Evolutionary conservation across 371 early-diverging fungal genomes (phyloP).

Genomic region (Saksenaea vasiformis): DNA sequence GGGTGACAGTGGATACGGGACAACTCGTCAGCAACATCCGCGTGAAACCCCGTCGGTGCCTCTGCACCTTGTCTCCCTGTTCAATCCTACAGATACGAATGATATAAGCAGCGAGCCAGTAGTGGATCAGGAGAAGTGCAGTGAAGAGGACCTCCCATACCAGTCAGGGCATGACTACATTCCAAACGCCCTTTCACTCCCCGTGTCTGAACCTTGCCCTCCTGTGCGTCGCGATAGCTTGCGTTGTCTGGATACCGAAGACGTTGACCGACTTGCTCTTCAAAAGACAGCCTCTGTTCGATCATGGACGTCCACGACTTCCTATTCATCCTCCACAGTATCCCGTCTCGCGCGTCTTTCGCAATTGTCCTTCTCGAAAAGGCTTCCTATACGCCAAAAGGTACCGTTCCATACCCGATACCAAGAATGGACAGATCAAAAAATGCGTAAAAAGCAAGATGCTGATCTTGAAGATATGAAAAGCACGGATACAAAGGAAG

Average conservation of each 20-base stretch:
- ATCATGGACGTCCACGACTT: conserved; percentile 4
- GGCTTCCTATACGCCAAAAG: conserved; percentile 21
- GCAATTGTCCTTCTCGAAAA: conserved; percentile 19
- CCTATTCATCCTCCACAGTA: conserved; percentile 3
- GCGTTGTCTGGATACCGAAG: background rate
- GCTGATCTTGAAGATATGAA: background rate
- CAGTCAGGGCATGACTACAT: conserved; percentile 1
- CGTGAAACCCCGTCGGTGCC: conserved; percentile 11
- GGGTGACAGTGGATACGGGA: conserved; percentile 22
- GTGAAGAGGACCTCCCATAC: background rate
- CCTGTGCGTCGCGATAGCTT: background rate
- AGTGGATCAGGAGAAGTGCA: conserved; percentile 1
- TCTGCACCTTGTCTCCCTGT: conserved; percentile 22
- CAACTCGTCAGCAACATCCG: conserved; percentile 2
- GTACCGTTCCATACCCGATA: conserved; percentile 37
- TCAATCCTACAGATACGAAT: conserved; percentile 13
- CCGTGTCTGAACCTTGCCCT: background rate
- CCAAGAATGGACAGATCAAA: conserved; percentile 38
- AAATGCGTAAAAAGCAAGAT: background rate
- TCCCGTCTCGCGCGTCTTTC: conserved; percentile 13
- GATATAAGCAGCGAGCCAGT: background rate
- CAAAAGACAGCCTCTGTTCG: background rate
- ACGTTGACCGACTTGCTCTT: background rate
- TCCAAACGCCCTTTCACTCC: conserved; percentile 3
- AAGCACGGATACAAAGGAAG: background rate